These are phyloP conservation scores for Cardamine resedifolia DNA, from an alignment of 345 rosid species.

Conservation along the genomic window DNA sequence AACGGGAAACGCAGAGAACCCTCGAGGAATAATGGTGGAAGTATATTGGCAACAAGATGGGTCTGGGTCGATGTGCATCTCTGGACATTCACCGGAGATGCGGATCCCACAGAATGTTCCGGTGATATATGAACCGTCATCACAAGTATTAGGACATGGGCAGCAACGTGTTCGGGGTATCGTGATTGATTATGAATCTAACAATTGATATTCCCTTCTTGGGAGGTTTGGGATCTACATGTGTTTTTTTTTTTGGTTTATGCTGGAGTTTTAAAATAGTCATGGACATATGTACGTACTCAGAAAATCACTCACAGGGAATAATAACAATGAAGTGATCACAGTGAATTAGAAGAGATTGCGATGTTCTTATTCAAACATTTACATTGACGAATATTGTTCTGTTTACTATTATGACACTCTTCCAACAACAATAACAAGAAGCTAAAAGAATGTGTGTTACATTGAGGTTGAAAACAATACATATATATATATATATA, in stretches of 20 bases:
- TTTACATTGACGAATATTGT: not conserved
- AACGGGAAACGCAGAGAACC: constrained; percentile 58
- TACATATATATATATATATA: too few relatives aligned
- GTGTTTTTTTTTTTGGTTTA: not conserved
- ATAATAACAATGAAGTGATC: not conserved
- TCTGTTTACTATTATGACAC: not conserved
- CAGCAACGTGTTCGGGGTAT: constrained; percentile 35
- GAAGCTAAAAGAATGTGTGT: not conserved
- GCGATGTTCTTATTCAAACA: not conserved
- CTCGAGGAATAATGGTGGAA: constrained; percentile 79
- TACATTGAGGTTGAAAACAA: not conserved
- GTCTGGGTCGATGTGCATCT: constrained; percentile 70
- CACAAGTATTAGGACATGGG: constrained; percentile 35
- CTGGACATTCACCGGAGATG: constrained; percentile 67
- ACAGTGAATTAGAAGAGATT: not conserved
- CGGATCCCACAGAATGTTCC: constrained; percentile 18
- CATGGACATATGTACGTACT: not conserved
- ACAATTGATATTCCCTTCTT: not conserved
- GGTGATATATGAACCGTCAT: constrained; percentile 28
- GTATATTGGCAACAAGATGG: constrained; percentile 91
- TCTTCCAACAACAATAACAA: not conserved
- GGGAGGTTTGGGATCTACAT: not conserved
- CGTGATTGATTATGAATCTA: constrained; percentile 35
- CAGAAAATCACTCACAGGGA: not conserved
- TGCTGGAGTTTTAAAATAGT: not conserved